Evolutionary conservation across 129 eudicot genomes (phyloP).

Genomic region (Helichrysum umbraculigerum): DNA sequence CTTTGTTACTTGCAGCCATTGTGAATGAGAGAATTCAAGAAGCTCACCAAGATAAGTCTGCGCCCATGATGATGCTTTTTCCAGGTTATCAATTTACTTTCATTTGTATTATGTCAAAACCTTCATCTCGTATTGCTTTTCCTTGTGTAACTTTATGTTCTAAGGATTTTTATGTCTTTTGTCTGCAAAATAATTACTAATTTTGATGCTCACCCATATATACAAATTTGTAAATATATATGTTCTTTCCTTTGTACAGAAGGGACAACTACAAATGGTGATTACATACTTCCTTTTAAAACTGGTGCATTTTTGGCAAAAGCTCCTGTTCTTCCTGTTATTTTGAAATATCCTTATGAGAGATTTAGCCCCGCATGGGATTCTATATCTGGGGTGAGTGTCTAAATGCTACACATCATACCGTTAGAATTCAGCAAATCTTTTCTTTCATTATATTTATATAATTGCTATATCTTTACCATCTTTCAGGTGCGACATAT

Average conservation of each 20-base stretch:
- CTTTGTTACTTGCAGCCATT: slow-evolving; percentile 59
- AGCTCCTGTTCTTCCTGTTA: slow-evolving; percentile 90
- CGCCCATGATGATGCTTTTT: slow-evolving; percentile 93
- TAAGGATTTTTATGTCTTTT: neutral
- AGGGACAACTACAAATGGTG: slow-evolving; percentile 98
- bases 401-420: neutral
- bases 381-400: slow-evolving; percentile 87
- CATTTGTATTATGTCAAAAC: neutral
- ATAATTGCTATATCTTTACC: neutral
- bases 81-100: slow-evolving; percentile 56
- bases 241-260: slow-evolving; percentile 41
- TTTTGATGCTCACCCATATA: neutral
- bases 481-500: slow-evolving; percentile 69
- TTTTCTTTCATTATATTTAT: neutral
- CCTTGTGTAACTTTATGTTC: neutral
- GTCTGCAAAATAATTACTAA: neutral
- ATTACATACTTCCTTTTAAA: slow-evolving; percentile 84
- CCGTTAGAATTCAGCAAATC: neutral
- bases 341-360: slow-evolving; percentile 81
- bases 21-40: slow-evolving; percentile 82
- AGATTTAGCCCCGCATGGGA: slow-evolving; percentile 99
- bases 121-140: neutral
- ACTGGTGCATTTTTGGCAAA: slow-evolving; percentile 86
- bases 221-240: neutral
- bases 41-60: slow-evolving; percentile 68